Evolutionary conservation across 345 rosid species (phyloP), one percentile per base, ranked within the genome.

Genomic region (Laguncularia racemosa): DNA sequence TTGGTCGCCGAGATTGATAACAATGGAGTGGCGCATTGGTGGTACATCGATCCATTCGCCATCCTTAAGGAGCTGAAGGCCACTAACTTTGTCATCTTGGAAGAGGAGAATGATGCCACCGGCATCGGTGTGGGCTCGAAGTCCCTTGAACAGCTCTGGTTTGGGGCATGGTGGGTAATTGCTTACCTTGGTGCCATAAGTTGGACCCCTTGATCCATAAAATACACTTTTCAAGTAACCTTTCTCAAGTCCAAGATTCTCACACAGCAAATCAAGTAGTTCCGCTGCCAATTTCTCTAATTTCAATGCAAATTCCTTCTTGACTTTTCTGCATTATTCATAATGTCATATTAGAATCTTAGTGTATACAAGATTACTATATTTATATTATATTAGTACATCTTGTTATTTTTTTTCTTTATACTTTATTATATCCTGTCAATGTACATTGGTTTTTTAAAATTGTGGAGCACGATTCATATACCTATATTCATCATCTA

Each of bases 121-220:
- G 0, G 96, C 98, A 13, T 91, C 98, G 16, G 98, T 88, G 68
- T 91, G 98, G 40, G 96, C 85, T 2, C 98, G 67, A 52, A 91
- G 95, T 0, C 98, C 96, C 76, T 91, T 91, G 68, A 91, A 75
- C 17, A 81, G 70, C 46, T 91, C 92, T 20, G 98, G 98, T 54
- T 82, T 78, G 0, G 98, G 96, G 67, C 90, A 88, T 16, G 92
- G 90, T 20, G 98, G 98, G 67, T 91, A 91, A 76, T 88, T 91
- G 74, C 96, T 88, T 2, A 91, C 90, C 62, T 91, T 91, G 52
- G 95, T 91, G 23, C 96, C 96, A 20, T 82, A 91, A 6, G 83
- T 88, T 18, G 98, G 98, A 0, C 84, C 83, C 18, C 40, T 84
- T 20, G 90, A 58, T 0, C 96, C 98, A 53, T 72, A 67, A 46